Base-by-base conservation (phyloP, 768 basidiomycete species). In the Clavaria fumosa region DNA sequence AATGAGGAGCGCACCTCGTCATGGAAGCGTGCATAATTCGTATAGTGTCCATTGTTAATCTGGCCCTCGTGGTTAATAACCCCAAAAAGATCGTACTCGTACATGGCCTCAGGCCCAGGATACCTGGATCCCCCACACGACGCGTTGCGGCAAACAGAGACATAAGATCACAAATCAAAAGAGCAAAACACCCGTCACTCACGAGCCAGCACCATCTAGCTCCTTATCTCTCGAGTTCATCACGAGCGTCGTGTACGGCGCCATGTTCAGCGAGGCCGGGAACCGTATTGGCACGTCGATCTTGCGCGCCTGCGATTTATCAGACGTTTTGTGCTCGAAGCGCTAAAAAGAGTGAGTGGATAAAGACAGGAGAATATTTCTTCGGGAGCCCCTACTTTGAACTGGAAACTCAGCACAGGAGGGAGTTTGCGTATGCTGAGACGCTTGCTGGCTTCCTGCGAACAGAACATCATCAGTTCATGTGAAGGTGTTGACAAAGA, bases 31-130 rank as follows among this genome's bases (percentile, higher is more conserved):
- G 82, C 78, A 54, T 70, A 90, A 52, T 80, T 83, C 20, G 81
- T 89, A 56, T 95, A 97, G 50, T 97, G 93, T 0, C 91, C 93
- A 39, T 86, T 93, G 54, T 91, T 79, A 50, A 95, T 74, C 53
- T 83, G 80, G 4, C 91, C 91, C 55, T 95, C 88, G 54, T 96
- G 90, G 47, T 84, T 89, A 42, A 97, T 80, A 26, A 95, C 88
- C 18, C 84, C 80, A 49, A 90, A 88, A 2, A 96, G 70, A 51
- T 93, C 85, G 51, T 91, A 96, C 34, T 82, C 76, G 53, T 82
- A 93, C 63, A 86, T 64, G 9, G 68, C 63, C 19, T 75, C 67
- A 0, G 82, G 73, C 4, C 72, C 74, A 3, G 64, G 61, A 41
- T 63, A 43, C 22, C 18, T 17, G 23, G 14, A 34, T 6, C 23